Percentiles rank a stretch among this genome's conserved stretches.
phyloP scores from a whole-genome alignment of 2,329 filamentous ascomycete species.

The Meredithiella fracta region DNA sequence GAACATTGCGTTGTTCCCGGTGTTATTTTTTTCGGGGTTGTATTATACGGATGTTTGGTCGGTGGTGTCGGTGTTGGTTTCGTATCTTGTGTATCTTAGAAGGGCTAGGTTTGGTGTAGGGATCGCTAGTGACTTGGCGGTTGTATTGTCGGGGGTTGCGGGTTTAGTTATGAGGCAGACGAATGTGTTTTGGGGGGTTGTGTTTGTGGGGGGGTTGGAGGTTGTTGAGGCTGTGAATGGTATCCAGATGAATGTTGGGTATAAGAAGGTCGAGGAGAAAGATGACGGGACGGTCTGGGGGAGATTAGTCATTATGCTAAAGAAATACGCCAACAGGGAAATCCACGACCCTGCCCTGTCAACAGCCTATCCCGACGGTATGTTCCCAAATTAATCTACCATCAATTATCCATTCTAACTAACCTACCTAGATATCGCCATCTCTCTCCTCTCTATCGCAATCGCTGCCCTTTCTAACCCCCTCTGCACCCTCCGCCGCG shows the following conservation, averaged over 20 bases:
- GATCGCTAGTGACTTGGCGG: constrained; percentile 25
- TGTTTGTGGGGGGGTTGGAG: constrained; percentile 53
- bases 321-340: constrained; percentile 32
- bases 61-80: constrained; percentile 54
- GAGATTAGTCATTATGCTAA: constrained; percentile 23
- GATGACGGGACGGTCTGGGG: constrained; percentile 19
- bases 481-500: constrained; percentile 26
- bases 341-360: constrained; percentile 38
- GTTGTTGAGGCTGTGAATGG: constrained; percentile 34
- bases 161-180: constrained; percentile 76
- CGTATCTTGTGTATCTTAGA: constrained; percentile 42
- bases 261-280: background rate
- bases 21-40: constrained; percentile 80
- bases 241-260: constrained; percentile 18
- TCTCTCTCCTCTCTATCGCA: constrained; percentile 46
- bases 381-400: background rate
- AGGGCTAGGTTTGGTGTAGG: constrained; percentile 24
- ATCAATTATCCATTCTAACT: background rate
- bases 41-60: constrained; percentile 92
- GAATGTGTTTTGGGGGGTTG: constrained; percentile 87
- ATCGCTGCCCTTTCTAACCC: constrained; percentile 39
- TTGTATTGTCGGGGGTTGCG: constrained; percentile 41
- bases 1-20: constrained; percentile 73
- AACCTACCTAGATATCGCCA: constrained; percentile 30
- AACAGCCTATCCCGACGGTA: constrained; percentile 29